phyloP scores from a whole-genome alignment of 2,329 filamentous ascomycete genomes.

The Trichoderma gracile region DNA sequence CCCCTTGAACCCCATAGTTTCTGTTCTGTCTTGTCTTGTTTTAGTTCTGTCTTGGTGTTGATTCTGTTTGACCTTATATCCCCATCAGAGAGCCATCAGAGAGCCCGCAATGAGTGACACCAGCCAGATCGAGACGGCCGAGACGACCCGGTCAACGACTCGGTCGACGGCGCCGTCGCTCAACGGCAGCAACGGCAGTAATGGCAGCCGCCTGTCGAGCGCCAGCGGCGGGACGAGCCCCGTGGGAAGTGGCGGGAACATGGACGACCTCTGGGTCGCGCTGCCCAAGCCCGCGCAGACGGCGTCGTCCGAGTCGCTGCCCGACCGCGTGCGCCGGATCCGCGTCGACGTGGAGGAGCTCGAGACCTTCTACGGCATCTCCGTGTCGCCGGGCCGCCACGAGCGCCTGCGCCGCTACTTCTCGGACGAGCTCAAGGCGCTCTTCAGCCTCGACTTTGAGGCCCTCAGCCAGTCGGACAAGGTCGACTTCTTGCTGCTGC shows the following conservation, averaged over 20 bases:
- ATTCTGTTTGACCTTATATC: too few relatives aligned
- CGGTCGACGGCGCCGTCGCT: conserved; percentile 14
- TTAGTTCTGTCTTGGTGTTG: not conserved
- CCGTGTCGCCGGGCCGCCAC: conserved; percentile 45
- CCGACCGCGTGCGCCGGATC: conserved; percentile 47
- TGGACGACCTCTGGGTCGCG: conserved; percentile 30
- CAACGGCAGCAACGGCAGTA: not conserved
- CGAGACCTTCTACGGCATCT: conserved; percentile 51
- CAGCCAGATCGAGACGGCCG: conserved; percentile 3
- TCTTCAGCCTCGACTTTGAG: conserved; percentile 34
- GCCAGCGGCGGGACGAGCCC: conserved; percentile 14
- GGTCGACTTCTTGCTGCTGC: conserved; percentile 53
- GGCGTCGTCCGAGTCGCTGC: conserved; percentile 38
- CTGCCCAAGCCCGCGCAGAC: conserved; percentile 21
- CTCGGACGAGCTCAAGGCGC: conserved; percentile 41
- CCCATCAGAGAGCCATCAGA: not conserved
- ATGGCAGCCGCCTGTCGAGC: conserved; percentile 9
- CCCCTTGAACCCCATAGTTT: not conserved
- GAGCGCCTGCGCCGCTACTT: conserved; percentile 46
- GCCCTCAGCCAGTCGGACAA: conserved; percentile 44
- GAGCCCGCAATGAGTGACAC: conserved; percentile 3
- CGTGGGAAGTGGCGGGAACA: conserved; percentile 13
- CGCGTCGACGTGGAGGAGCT: conserved; percentile 50
- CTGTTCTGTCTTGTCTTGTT: not conserved
- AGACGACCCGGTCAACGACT: conserved; percentile 3